A percentile compares a stretch with the other conserved stretches of the same genome.
Evolutionary conservation across 306 rosid genomes (phyloP).

Genomic region (Pyrus betulifolia): DNA sequence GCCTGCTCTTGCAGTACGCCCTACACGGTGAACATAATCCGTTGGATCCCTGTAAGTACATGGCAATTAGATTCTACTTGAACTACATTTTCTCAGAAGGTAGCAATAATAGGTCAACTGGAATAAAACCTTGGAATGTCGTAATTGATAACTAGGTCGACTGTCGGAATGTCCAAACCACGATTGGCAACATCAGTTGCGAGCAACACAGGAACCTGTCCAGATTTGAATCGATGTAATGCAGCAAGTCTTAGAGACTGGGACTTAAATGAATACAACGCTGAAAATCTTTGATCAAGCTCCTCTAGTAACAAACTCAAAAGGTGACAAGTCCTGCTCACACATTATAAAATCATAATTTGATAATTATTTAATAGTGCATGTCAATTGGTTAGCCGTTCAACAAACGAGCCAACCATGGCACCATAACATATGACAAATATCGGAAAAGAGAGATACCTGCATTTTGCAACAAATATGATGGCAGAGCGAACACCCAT

Average conservation of each 20-base stretch:
- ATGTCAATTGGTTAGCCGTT: neutral
- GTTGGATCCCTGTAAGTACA: conserved; percentile 50
- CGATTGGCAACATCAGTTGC: conserved; percentile 96
- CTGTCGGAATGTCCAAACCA: conserved; percentile 88
- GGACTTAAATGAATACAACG: conserved; percentile 74
- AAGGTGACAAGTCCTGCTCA: conserved; percentile 70
- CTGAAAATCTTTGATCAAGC: conserved; percentile 61
- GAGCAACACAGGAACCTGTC: conserved; percentile 63
- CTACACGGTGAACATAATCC: conserved; percentile 90
- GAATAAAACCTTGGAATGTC: conserved; percentile 75
- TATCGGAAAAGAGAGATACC: conserved; percentile 36
- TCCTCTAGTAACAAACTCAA: conserved; percentile 71
- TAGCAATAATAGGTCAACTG: conserved; percentile 1
- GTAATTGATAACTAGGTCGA: conserved; percentile 82
- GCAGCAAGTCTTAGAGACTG: conserved; percentile 78
- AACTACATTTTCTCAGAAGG: neutral
- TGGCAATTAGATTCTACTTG: conserved; percentile 9
- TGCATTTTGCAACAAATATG: conserved; percentile 67
- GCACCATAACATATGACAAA: neutral
- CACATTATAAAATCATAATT: neutral
- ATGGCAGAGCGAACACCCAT: conserved; percentile 74
- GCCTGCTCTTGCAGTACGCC: conserved; percentile 95
- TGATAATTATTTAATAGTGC: neutral
- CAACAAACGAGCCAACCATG: neutral
- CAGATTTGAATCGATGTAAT: conserved; percentile 72